Evolutionary conservation across 2,329 filamentous ascomycete genomes (phyloP).

Genomic region (Elsinoe necatrix): DNA sequence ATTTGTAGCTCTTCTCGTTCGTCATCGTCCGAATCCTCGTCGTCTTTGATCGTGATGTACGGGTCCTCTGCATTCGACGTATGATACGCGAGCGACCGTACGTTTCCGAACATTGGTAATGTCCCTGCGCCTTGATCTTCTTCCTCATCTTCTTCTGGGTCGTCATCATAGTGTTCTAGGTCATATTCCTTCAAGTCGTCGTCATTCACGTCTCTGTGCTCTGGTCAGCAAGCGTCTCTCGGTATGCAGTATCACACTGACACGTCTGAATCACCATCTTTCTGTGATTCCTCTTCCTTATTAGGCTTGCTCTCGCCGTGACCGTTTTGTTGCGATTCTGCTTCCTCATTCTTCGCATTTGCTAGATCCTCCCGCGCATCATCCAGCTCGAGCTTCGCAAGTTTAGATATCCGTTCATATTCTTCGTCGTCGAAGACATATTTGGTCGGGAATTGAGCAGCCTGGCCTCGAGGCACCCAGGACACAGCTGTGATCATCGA

Average conservation of each 20-base stretch:
- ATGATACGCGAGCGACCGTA: conserved; percentile 89
- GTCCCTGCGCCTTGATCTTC: conserved; percentile 49
- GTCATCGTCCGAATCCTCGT: conserved; percentile 61
- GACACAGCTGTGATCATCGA: conserved; percentile 50
- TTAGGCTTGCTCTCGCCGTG: conserved; percentile 22
- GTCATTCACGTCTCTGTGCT: conserved; percentile 39
- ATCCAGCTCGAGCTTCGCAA: conserved; percentile 62
- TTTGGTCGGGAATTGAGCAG: conserved; percentile 41
- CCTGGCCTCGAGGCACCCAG: conserved; percentile 46
- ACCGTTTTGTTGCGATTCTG: conserved; percentile 25
- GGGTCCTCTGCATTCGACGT: conserved; percentile 90
- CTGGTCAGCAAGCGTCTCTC: not conserved
- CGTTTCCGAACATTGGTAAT: conserved; percentile 90
- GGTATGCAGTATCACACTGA: not conserved
- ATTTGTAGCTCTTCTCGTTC: conserved; percentile 93
- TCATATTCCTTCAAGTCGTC: conserved; percentile 95
- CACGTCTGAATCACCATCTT: conserved; percentile 13
- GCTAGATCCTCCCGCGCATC: conserved; percentile 83
- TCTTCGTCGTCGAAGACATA: conserved; percentile 46
- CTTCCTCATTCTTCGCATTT: conserved; percentile 46
- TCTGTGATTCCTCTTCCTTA: conserved; percentile 18
- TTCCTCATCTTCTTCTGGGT: conserved; percentile 55
- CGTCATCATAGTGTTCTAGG: conserved; percentile 87
- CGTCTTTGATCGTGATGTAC: conserved; percentile 78
- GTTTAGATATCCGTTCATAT: conserved; percentile 42